phyloP scores from a whole-genome alignment of 1,284 basidiomycete genomes.

The Apiotrichum brassicae region DNA sequence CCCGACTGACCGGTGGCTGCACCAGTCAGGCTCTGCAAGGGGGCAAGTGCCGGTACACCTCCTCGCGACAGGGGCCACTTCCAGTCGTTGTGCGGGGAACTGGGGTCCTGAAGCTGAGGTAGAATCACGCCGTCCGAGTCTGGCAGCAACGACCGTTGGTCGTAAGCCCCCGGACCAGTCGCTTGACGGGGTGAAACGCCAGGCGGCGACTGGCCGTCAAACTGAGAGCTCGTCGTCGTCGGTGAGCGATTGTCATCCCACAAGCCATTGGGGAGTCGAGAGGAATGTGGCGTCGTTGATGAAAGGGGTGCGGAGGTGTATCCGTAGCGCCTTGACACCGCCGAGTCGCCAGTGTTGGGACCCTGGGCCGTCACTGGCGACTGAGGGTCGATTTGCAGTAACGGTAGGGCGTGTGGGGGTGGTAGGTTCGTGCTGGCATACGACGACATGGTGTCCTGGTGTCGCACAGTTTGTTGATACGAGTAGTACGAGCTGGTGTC shows the following conservation, averaged over 20 bases:
- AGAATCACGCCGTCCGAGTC: constrained; percentile 6
- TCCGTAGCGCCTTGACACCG: not conserved
- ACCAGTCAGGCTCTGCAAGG: constrained; percentile 8
- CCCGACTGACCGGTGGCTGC: constrained; percentile 5
- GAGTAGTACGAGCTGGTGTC: constrained; percentile 5
- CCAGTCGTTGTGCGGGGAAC: constrained; percentile 5
- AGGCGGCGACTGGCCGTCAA: constrained; percentile 9
- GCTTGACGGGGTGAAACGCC: constrained; percentile 6
- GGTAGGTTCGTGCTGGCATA: not conserved
- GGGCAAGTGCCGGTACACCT: constrained; percentile 2
- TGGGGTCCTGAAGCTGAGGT: constrained; percentile 12
- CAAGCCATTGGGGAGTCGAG: not conserved
- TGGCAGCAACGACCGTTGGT: too few species aligned
- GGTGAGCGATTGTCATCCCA: constrained; percentile 10
- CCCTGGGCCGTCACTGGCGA: not conserved
- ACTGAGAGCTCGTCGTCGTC: constrained; percentile 5
- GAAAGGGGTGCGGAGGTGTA: not conserved
- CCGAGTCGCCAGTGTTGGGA: not conserved
- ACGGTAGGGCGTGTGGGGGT: constrained; percentile 1
- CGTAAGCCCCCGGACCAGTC: not conserved
- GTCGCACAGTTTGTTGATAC: constrained; percentile 4
- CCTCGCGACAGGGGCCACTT: constrained; percentile 1
- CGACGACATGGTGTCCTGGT: not conserved
- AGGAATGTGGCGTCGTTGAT: not conserved
- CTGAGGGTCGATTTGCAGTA: not conserved